phyloP scores from a whole-genome alignment of 148 eudicot species.

The Camellia sinensis region DNA sequence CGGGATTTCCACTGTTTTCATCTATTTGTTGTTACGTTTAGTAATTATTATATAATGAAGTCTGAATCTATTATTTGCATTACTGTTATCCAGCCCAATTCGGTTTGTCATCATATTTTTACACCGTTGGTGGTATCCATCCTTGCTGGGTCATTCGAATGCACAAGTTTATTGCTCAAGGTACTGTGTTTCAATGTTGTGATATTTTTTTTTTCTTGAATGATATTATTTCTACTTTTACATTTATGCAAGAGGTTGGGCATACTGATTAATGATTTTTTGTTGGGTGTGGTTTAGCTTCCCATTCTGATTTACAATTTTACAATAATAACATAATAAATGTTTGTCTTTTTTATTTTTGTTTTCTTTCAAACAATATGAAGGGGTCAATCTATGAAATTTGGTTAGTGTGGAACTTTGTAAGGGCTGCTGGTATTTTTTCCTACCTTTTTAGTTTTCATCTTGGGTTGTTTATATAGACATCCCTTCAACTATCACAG shows the following conservation, averaged over 20 bases:
- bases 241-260: background rate
- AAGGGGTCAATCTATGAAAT: background rate
- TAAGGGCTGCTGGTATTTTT: background rate
- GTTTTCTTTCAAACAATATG: background rate
- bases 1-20: background rate
- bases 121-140: slow-evolving; percentile 21
- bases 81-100: slow-evolving; percentile 18
- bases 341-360: background rate
- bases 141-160: slow-evolving; percentile 16
- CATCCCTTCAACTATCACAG: no score
- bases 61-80: background rate
- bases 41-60: background rate
- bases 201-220: background rate
- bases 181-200: slow-evolving; percentile 7
- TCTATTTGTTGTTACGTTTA: background rate
- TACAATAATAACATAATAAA: background rate
- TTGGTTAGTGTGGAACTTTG: background rate
- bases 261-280: background rate
- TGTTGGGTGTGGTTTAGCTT: background rate
- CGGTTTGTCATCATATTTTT: background rate
- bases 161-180: slow-evolving; percentile 24
- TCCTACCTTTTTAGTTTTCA: background rate
- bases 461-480: no score
- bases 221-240: background rate
- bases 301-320: background rate